phyloP scores from a whole-genome alignment of 257 asterid genomes.

The Cynanchum wilfordii region DNA sequence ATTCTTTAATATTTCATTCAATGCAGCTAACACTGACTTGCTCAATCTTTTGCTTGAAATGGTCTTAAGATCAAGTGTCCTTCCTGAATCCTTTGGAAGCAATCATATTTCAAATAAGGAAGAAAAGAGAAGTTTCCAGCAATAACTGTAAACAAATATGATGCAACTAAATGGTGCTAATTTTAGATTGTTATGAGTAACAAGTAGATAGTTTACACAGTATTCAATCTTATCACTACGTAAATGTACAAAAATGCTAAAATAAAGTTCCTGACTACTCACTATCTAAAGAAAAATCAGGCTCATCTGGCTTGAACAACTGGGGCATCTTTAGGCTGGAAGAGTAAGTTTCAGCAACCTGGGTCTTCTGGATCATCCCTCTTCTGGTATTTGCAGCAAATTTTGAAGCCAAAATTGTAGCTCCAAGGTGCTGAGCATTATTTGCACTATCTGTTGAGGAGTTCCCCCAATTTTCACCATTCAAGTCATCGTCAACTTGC shows the following conservation, averaged over 20 bases:
- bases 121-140: background rate
- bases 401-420: slow-evolving; percentile 65
- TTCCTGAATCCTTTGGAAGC: background rate
- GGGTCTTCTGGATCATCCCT: slow-evolving; percentile 41
- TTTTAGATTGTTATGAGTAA: background rate
- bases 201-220: background rate
- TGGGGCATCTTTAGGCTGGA: slow-evolving; percentile 80
- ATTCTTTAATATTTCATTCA: background rate
- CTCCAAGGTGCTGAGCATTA: slow-evolving; percentile 49
- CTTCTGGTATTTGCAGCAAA: slow-evolving; percentile 72
- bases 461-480: slow-evolving; percentile 15
- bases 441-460: slow-evolving; percentile 18
- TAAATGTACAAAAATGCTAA: slow-evolving; percentile 17
- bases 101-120: background rate
- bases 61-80: background rate
- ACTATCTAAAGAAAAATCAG: slow-evolving; percentile 53
- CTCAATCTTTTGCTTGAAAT: background rate
- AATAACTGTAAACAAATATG: background rate
- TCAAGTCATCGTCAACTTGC: slow-evolving; percentile 8
- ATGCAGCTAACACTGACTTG: background rate
- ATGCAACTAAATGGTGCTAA: background rate
- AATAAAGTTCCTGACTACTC: slow-evolving; percentile 17
- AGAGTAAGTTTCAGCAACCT: slow-evolving; percentile 40
- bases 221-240: slow-evolving; percentile 20
- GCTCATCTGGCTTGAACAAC: slow-evolving; percentile 80